These are phyloP conservation scores for Neurospora tetrasperma DNA, from an alignment of 495 filamentous ascomycete species.

Conservation along the genomic window DNA sequence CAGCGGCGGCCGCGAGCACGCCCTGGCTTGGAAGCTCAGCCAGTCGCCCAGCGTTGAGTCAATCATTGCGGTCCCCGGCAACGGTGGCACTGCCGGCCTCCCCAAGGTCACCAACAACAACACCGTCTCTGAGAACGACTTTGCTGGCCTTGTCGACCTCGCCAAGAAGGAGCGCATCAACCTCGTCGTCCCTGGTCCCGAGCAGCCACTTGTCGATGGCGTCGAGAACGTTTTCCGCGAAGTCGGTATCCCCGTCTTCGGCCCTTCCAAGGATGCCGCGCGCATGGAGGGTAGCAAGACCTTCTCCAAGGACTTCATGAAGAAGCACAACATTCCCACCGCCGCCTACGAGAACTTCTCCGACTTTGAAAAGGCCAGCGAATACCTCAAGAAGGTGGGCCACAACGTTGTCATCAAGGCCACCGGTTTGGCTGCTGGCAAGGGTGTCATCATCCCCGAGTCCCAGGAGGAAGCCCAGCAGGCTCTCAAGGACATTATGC, in stretches of 20 bases:
- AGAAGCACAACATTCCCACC: conserved; percentile 79
- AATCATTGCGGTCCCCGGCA: conserved; percentile 66
- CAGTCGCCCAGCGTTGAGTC: conserved; percentile 60
- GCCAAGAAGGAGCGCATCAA: conserved; percentile 66
- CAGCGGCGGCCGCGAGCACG: conserved; percentile 89
- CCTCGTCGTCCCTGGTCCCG: conserved; percentile 82
- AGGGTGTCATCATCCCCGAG: conserved; percentile 80
- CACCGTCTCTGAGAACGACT: conserved; percentile 59
- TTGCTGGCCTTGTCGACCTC: conserved; percentile 62
- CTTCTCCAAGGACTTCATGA: conserved; percentile 98
- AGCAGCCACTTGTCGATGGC: conserved; percentile 88
- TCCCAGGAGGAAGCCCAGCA: conserved; percentile 71
- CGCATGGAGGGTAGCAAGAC: conserved; percentile 93
- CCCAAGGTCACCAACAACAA: conserved; percentile 64
- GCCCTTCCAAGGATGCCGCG: conserved; percentile 76
- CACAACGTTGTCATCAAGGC: conserved; percentile 88
- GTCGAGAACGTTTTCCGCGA: conserved; percentile 73
- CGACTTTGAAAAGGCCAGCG: conserved; percentile 63
- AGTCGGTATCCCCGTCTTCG: conserved; percentile 74
- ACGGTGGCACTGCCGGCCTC: conserved; percentile 74
- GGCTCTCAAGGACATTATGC: conserved; percentile 82
- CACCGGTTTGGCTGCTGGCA: conserved; percentile 75
- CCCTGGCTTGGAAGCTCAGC: conserved; percentile 85
- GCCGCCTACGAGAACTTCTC: conserved; percentile 83
- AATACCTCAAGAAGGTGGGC: conserved; percentile 62